These are phyloP conservation scores for Alternaria gansuensis DNA, from an alignment of 2,329 filamentous ascomycete genomes.

Conservation along the genomic window DNA sequence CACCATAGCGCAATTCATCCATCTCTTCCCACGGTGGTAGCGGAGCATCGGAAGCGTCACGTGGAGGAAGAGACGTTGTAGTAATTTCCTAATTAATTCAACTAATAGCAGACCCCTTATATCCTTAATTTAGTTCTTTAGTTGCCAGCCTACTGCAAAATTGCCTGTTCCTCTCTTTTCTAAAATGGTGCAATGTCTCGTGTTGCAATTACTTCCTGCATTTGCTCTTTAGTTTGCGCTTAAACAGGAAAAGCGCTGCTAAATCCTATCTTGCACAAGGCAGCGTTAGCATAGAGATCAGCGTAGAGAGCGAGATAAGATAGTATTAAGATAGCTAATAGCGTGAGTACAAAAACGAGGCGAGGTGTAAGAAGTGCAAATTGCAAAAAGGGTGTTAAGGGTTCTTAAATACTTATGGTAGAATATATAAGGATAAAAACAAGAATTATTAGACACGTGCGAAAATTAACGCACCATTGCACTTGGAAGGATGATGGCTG, in stretches of 20 bases:
- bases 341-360: conserved; percentile 8
- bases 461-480: neutral
- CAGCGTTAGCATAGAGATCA: neutral
- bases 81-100: neutral
- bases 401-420: neutral
- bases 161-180: conserved; percentile 25
- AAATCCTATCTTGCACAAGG: conserved; percentile 9
- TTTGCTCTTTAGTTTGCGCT: conserved; percentile 21
- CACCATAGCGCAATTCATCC: conserved; percentile 32
- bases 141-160: conserved; percentile 25
- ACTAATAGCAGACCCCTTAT: neutral
- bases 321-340: conserved; percentile 1
- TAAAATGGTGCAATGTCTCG: conserved; percentile 27
- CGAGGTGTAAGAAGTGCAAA: conserved; percentile 8
- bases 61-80: conserved; percentile 28
- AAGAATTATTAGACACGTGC: neutral
- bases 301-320: conserved; percentile 10
- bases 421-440: neutral
- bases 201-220: conserved; percentile 18
- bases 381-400: neutral
- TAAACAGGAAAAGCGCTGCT: neutral
- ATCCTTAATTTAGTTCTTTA: neutral
- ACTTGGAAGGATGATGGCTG: neutral
- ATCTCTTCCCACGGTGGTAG: conserved; percentile 30
- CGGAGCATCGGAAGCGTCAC: conserved; percentile 12